These are phyloP conservation scores for Cubamyces lactineus DNA, from an alignment of 768 basidiomycete genomes.

Conservation along the genomic window DNA sequence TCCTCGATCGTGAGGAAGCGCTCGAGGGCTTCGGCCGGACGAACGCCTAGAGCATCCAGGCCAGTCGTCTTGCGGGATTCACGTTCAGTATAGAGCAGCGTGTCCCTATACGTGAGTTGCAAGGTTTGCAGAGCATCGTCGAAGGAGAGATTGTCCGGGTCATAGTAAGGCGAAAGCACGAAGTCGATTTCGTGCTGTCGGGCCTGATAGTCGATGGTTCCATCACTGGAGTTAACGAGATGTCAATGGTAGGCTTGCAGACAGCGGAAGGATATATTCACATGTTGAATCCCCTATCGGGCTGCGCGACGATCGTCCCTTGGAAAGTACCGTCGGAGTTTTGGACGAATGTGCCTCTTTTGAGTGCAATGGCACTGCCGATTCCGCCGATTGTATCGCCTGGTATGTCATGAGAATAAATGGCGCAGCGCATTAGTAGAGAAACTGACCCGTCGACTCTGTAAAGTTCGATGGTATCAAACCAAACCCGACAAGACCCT, in stretches of 20 bases:
- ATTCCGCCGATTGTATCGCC: conserved; percentile 63
- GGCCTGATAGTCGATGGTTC: conserved; percentile 61
- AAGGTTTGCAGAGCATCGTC: conserved; percentile 54
- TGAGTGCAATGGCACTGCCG: conserved; percentile 63
- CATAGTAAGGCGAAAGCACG: conserved; percentile 58
- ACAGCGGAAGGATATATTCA: conserved; percentile 33
- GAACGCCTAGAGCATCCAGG: conserved; percentile 53
- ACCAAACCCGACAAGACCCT: conserved; percentile 65
- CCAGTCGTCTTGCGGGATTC: conserved; percentile 53
- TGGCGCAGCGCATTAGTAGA: neutral
- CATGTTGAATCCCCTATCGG: conserved; percentile 66
- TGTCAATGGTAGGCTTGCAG: neutral
- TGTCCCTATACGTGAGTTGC: conserved; percentile 50
- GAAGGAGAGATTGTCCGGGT: conserved; percentile 48
- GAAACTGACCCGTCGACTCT: conserved; percentile 47
- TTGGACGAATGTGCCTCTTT: conserved; percentile 49
- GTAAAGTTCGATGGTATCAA: conserved; percentile 59
- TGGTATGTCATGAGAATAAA: neutral
- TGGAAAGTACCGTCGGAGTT: conserved; percentile 43
- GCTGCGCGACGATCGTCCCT: conserved; percentile 57
- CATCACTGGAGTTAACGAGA: conserved; percentile 44
- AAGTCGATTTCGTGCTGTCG: conserved; percentile 68
- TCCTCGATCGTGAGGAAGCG: conserved; percentile 39
- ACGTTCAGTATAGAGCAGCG: conserved; percentile 54
- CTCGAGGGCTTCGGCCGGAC: conserved; percentile 42